Evolutionary conservation across 2,329 filamentous ascomycete genomes (phyloP).

Genomic region (Pseudomassariella vexata): DNA sequence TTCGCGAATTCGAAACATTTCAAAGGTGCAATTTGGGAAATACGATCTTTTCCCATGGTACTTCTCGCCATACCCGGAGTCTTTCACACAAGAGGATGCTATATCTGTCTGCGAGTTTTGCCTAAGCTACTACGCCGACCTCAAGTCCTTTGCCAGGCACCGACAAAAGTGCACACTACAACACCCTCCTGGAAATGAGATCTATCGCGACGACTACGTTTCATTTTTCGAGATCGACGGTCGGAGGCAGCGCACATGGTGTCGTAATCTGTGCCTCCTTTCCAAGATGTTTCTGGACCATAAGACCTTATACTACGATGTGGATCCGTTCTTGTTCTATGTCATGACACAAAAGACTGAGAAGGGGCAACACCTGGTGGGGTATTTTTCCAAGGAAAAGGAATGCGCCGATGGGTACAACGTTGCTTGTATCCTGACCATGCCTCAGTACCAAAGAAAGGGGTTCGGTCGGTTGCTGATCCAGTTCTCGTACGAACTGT

Average conservation of each 20-base stretch:
- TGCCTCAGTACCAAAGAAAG: slow-evolving; percentile 93
- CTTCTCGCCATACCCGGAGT: slow-evolving; percentile 92
- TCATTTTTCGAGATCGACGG: slow-evolving; percentile 98
- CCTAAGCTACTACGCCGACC: slow-evolving; percentile 80
- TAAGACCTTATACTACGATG: slow-evolving; percentile 98
- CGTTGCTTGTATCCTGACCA: slow-evolving; percentile 91
- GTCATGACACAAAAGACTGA: slow-evolving; percentile 91
- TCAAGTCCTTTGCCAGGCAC: slow-evolving; percentile 78
- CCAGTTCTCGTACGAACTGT: slow-evolving; percentile 95
- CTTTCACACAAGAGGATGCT: slow-evolving; percentile 80
- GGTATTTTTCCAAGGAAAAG: slow-evolving; percentile 99
- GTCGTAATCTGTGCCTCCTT: slow-evolving; percentile 87
- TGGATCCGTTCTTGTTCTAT: slow-evolving; percentile 98
- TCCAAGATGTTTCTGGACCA: slow-evolving; percentile 95
- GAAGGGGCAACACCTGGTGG: slow-evolving; percentile 89
- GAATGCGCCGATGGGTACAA: slow-evolving; percentile 97
- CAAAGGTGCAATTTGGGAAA: slow-evolving; percentile 88
- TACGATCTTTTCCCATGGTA: slow-evolving; percentile 97
- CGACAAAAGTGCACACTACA: slow-evolving; percentile 83
- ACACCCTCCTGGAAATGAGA: slow-evolving; percentile 95
- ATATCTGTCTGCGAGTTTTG: slow-evolving; percentile 98
- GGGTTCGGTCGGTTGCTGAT: slow-evolving; percentile 91
- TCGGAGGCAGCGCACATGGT: slow-evolving; percentile 89
- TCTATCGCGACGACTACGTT: slow-evolving; percentile 89
- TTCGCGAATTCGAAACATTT: slow-evolving; percentile 89